A percentile compares a stretch with the other conserved stretches of the same genome.
phyloP scores from a whole-genome alignment of 2,329 filamentous ascomycete genomes.

The Fusarium chuoi region DNA sequence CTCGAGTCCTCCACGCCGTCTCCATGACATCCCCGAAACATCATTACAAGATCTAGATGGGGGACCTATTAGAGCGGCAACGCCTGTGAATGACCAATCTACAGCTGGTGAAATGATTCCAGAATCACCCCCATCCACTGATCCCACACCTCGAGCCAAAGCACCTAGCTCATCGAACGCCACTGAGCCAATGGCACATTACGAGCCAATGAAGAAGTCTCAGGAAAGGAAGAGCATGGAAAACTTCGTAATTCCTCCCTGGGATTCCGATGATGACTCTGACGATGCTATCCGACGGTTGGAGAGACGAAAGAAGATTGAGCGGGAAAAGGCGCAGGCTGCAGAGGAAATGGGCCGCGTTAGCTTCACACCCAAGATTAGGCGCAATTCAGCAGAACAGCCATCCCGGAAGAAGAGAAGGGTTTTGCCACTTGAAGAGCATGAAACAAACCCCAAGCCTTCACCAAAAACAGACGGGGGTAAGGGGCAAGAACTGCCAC shows the following conservation, averaged over 20 bases:
- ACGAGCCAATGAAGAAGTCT: constrained; percentile 59
- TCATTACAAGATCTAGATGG: constrained; percentile 35
- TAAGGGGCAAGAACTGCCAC: constrained; percentile 26
- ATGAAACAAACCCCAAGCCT: not conserved
- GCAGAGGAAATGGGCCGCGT: constrained; percentile 55
- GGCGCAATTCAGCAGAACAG: constrained; percentile 35
- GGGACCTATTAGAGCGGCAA: constrained; percentile 38
- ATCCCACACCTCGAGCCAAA: constrained; percentile 34
- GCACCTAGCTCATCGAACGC: constrained; percentile 35
- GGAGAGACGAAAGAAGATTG: constrained; percentile 52
- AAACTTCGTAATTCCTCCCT: constrained; percentile 36
- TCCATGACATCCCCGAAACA: constrained; percentile 48
- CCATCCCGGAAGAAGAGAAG: constrained; percentile 45
- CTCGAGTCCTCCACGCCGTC: constrained; percentile 54
- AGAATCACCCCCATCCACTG: constrained; percentile 49
- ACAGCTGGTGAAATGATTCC: constrained; percentile 49
- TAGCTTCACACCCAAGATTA: constrained; percentile 46
- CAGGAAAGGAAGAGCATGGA: constrained; percentile 53
- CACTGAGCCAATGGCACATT: constrained; percentile 53
- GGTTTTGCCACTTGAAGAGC: not conserved
- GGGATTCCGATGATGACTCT: constrained; percentile 49
- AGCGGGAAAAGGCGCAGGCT: constrained; percentile 53
- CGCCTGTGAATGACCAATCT: constrained; percentile 39
- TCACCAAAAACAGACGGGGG: not conserved
- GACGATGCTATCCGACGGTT: constrained; percentile 48